These are phyloP conservation scores for Agrocybe pediades DNA, from an alignment of 768 basidiomycete genomes.

Conservation along the genomic window DNA sequence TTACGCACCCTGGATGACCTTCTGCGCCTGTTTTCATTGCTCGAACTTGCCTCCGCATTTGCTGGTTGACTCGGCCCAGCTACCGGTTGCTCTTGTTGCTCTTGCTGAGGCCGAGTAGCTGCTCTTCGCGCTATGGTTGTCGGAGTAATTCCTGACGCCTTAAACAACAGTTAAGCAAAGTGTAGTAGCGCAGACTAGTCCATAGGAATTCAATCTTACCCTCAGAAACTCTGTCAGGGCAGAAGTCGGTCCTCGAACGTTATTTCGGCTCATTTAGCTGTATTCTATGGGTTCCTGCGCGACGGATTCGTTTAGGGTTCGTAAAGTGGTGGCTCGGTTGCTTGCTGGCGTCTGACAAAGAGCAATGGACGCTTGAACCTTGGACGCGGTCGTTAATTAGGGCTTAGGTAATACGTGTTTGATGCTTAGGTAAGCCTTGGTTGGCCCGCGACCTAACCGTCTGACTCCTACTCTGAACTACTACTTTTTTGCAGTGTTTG, in stretches of 20 bases:
- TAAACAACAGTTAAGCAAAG: not conserved
- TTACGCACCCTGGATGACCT: constrained; percentile 23
- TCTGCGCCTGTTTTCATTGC: constrained; percentile 16
- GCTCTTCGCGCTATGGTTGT: constrained; percentile 45
- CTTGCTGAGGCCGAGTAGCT: constrained; percentile 27
- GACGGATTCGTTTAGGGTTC: too few relatives aligned
- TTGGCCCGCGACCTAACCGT: too few relatives aligned
- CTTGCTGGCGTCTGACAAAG: not conserved
- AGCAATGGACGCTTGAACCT: not conserved
- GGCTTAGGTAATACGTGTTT: not conserved
- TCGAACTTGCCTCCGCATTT: constrained; percentile 9
- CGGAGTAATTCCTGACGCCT: constrained; percentile 52
- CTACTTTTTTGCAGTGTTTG: too few relatives aligned
- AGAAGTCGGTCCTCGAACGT: constrained; percentile 80
- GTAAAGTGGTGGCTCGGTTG: too few relatives aligned
- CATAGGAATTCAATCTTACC: constrained; percentile 36
- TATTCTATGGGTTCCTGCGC: too few relatives aligned
- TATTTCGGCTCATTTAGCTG: constrained; percentile 39
- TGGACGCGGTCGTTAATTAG: constrained; percentile 1
- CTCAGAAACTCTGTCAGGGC: constrained; percentile 82
- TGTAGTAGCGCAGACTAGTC: not conserved
- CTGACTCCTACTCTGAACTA: too few relatives aligned
- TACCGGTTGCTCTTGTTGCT: constrained; percentile 34
- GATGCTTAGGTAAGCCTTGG: not conserved
- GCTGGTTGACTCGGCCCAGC: constrained; percentile 45